Percentiles rank a stretch among this genome's conserved stretches.
These are phyloP conservation scores for Tulasnella calospora DNA, from an alignment of 768 basidiomycete genomes.

Conservation along the genomic window DNA sequence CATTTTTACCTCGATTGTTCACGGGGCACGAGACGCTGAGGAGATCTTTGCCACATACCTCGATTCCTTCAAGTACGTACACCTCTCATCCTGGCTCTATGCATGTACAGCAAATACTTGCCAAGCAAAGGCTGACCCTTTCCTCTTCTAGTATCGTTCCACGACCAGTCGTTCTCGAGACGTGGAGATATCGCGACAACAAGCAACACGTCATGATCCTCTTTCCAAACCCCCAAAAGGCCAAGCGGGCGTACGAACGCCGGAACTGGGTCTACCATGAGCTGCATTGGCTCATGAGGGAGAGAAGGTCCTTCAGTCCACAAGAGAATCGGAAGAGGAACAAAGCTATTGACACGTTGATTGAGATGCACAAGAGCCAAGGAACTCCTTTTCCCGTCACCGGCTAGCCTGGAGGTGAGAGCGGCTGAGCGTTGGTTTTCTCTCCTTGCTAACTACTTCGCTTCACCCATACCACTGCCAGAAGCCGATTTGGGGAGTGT, in stretches of 20 bases:
- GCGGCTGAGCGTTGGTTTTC: not conserved
- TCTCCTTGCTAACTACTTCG: not conserved
- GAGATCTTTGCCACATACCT: not conserved
- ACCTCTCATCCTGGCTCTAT: not conserved
- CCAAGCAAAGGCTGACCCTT: not conserved
- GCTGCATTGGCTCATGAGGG: not conserved
- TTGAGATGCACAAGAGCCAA: not conserved
- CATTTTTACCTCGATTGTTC: not conserved
- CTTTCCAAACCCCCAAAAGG: not conserved
- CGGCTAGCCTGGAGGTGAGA: not conserved
- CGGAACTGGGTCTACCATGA: not conserved
- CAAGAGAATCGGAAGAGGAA: not conserved
- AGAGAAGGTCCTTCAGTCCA: not conserved
- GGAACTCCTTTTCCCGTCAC: not conserved
- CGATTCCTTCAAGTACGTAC: not conserved
- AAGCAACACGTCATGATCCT: conserved; percentile 4
- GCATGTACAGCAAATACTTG: too few species aligned
- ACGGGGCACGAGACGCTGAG: not conserved
- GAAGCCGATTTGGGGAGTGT: not conserved
- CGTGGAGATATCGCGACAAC: not conserved
- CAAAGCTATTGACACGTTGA: not conserved
- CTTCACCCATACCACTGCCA: not conserved
- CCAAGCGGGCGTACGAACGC: not conserved
- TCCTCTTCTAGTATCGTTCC: not conserved
- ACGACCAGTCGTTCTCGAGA: not conserved